Base-by-base conservation (phyloP, 108 stramenopile species). In the Chaetoceros tenuissimus region DNA sequence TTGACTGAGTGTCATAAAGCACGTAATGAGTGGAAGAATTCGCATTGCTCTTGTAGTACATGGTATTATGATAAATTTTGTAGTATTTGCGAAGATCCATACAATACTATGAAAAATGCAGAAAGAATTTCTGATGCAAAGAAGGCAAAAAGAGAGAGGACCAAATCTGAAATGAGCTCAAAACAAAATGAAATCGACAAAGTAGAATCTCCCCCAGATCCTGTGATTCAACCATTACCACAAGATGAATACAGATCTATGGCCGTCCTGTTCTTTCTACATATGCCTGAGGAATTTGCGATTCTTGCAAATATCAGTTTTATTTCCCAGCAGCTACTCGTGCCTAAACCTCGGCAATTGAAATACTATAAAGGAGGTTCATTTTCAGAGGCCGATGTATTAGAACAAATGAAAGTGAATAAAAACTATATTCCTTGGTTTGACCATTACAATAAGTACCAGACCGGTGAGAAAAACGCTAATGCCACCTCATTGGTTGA, bases 221-320 rank as follows among this genome's bases (percentile, higher is more conserved):
- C 68, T 34, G 68, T 69, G 3, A 53, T 69, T 26, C 68, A 69
- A 34, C 68, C 68, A 17, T 49, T 69, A 21, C 68, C 68, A 1
- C 22, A 45, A 24, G 21, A 59, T 18, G 31, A 51, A n/a, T n/a
- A 59, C 24, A 58, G 25, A 31, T 59, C 74, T 13, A 45, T 71
- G 54, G 53, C 55, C 17, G 64, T 75, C 21, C 51, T 75, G 17
- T 75, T 75, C 49, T 75, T 71, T 24, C 23, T 67, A 21, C 48
- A 71, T 44, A 75, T 75, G 74, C 74, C 74, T 16, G 34, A 22
- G 3, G 24, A 30, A 17, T 66, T 71, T 53, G 59, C 60, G 28
- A 31, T 64, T 16, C 53, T 75, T 19, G 53, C 74, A 29, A 59
- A 52, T 24, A 59, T 75, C 21, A 75, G 74, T 46, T 69, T 66